Base-by-base conservation (phyloP, 2,329 filamentous ascomycete species). In the Fusarium graminum region DNA sequence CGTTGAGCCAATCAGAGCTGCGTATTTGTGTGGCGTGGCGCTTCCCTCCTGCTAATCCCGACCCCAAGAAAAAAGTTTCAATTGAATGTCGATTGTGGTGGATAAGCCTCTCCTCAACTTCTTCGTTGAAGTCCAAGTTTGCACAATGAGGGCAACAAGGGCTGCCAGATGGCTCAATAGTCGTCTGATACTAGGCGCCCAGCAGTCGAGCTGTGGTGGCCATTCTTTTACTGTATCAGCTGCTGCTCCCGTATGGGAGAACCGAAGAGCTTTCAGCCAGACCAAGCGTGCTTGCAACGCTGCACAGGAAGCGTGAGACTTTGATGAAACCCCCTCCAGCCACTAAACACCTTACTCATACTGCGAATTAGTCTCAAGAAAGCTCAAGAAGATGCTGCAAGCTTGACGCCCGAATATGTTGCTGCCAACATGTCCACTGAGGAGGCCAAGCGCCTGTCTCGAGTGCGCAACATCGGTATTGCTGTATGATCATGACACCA, bases 391-490 rank as follows among this genome's bases (percentile, higher is more conserved):
- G 83, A 85, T 55, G 80, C 83, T 36, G 77, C 80, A 7, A 78
- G 79, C 65, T 80, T 87, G 65, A 86, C 85, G 6, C 80, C 83
- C 70, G 86, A 88, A 68, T 81, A 81, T 58, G 84, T 96, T 65
- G 90, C 93, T 52, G 88, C 91, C 70, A 94, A 93, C 75, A 90
- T 97, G 79, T 88, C 89, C 71, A 88, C 92, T 30, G 86, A 89
- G 62, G 95, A 99, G 80, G 89, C 88, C 58, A 85, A 88, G 65
- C 88, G 94, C 64, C 80, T 99, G 67, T 88, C 90, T 51, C 88
- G 86, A 80, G 92, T 98, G 59, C 89, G 95, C 68, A 99, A 99
- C 79, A 99, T 99, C 79, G 95, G 95, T 81, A 99, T 99, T 82
- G 95, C 95, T 74, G 91, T 93, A 88, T 80, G 61, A 56, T 46